Base-by-base conservation (phyloP, 2,329 filamentous ascomycete species). In the Drechslerella stenobrocha region DNA sequence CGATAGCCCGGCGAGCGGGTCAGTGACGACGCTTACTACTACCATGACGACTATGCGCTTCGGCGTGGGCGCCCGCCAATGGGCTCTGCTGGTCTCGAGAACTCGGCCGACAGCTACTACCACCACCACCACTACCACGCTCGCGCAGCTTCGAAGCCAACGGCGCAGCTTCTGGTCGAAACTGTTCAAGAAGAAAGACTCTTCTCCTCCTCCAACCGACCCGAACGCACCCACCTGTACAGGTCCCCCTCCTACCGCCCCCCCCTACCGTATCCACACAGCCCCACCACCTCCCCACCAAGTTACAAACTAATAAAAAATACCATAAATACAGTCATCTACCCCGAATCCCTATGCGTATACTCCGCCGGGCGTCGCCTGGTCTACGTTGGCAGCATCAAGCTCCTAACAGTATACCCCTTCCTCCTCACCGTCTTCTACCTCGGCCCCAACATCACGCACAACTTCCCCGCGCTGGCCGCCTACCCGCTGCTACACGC, bases 351-450 rank as follows among this genome's bases (percentile, higher is more conserved):
- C 13, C 63, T 67, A 32, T 67, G 63, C 35, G 48, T 67, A 42
- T 67, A 55, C 55, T 51, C 50, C 34, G 55, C 63, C 50, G 63
- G 63, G 37, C 55, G 63, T 2, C 63, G 63, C 28, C 60, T 56
- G 6, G 37, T 69, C 48, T 61, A 32, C 32, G 47, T 69, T 37
- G 52, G 57, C 46, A 63, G 64, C 52, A 69, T 69, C 52, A 69
- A 69, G 52, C 57, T 69, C 30, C 30, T 47, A 22, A 55, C 64
- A 35, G 52, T 46, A 28, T 69, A 63, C 46, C 64, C 64, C 1
- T 69, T 69, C 64, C 56, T 69, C 45, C 50, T 61, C 37, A 69
- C 64, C 15, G 40, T 69, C 45, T 69, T 69, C 64, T 69, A 69
- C 64, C 46, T 69, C 15, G 52, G 52, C 24, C 64, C 64, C 11